A percentile compares a stretch with the other conserved stretches of the same genome.
These are phyloP conservation scores for Parsonsia alboflavescens DNA, from an alignment of 257 asterid species.

Conservation along the genomic window DNA sequence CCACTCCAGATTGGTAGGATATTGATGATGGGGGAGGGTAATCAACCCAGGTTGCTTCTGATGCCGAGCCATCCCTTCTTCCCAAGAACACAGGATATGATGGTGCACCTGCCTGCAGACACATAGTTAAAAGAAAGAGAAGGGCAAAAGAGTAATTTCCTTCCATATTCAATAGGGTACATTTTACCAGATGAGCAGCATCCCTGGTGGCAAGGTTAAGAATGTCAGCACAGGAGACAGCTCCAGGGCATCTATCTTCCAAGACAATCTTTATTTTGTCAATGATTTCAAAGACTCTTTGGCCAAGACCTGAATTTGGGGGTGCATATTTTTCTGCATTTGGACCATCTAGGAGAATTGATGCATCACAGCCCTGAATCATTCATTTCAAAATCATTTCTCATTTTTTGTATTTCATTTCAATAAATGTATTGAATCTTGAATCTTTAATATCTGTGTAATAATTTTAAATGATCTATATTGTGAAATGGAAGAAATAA, in stretches of 20 bases:
- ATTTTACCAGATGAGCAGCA: constrained; percentile 9
- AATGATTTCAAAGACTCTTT: constrained; percentile 10
- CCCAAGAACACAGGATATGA: constrained; percentile 77
- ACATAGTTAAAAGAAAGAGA: neutral
- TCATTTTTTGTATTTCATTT: too few species aligned
- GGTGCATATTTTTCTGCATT: constrained; percentile 1
- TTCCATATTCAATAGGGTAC: too few species aligned
- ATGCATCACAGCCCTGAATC: constrained; percentile 12
- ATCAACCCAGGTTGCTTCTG: constrained; percentile 59
- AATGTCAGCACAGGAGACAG: constrained; percentile 9
- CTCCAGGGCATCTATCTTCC: neutral
- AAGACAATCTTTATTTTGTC: constrained; percentile 7
- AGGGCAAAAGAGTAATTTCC: neutral
- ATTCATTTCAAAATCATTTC: too few species aligned
- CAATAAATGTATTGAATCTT: too few species aligned
- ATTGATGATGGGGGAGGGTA: constrained; percentile 56
- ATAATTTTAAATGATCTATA: too few species aligned
- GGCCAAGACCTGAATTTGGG: neutral
- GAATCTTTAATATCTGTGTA: too few species aligned
- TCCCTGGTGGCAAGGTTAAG: constrained; percentile 2
- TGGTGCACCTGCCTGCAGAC: constrained; percentile 66
- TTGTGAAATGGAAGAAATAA: too few species aligned
- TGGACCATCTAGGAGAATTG: constrained; percentile 5
- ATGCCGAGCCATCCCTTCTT: constrained; percentile 64
- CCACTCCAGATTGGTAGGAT: constrained; percentile 39